Base-by-base conservation (phyloP, 176 grass and related monocot genomes). In the Aegilops longissima region DNA sequence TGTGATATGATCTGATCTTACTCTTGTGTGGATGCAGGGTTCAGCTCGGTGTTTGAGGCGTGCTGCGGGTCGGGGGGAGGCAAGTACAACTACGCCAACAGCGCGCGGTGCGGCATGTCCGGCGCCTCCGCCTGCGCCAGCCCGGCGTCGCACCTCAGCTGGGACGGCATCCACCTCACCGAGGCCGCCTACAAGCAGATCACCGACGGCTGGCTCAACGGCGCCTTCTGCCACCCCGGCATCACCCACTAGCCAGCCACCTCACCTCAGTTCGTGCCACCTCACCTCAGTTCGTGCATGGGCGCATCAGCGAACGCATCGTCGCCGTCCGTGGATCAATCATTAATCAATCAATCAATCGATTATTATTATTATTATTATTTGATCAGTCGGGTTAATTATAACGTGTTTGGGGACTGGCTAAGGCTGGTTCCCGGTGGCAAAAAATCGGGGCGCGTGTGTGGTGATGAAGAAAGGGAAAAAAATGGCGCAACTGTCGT, bases 111-210 rank as follows among this genome's bases (percentile, higher is more conserved):
- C 68, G 87, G 85, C 17, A 87, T 90, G 90, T 7, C 75, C 8
- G 90, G 90, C 51, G 82, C 87, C 3, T 23, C 58, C 30, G 87
- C 90, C n/a, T 94, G 93, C 90, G 13, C 87, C 81, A 84, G 82
- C 72, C 89, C 90, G 52, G 73, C 93, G 29, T 9, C 81, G n/a
- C 83, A 92, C 58, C 81, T 94, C 61, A 94, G 90, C 93, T 94
- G 93, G 93, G 93, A 94, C 78, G 93, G 90, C 85, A 94, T 94
- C 83, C 93, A 92, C 90, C 85, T 94, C 77, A 94, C 93, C 29
- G 93, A 94, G 93, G 90, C 87, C 0, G 93, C 93, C 0, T 89
- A 92, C 85, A 87, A 89, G 45, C 80, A 84, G 78, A 77, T 94
- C 87, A 89, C 93, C 73, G 54, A 87, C 82, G 93, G 93, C 0